These are phyloP conservation scores for Wickerhamomyces bovis DNA, from an alignment of 805 yeast species.

Conservation along the genomic window DNA sequence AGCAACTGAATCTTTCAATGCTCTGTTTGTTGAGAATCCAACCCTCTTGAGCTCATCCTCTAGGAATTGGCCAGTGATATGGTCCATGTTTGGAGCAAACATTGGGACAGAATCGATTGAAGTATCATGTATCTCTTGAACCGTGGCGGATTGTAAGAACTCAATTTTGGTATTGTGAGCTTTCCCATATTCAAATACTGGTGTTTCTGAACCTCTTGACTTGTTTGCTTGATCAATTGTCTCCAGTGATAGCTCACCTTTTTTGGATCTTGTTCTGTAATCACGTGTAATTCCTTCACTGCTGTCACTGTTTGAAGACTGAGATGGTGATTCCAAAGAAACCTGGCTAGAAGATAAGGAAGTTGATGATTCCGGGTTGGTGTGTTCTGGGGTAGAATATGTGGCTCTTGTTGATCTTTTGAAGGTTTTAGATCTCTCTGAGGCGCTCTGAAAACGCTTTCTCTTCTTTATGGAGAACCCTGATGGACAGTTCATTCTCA, in stretches of 20 bases:
- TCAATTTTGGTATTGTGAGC: neutral
- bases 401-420: neutral
- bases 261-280: conserved; percentile 6
- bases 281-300: neutral
- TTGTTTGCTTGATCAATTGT: neutral
- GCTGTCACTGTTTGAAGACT: neutral
- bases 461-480: neutral
- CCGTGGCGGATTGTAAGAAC: conserved; percentile 12
- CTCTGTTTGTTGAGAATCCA: conserved; percentile 7
- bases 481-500: neutral
- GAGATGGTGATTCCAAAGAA: neutral
- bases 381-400: neutral
- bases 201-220: neutral
- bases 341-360: neutral
- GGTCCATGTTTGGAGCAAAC: conserved; percentile 14
- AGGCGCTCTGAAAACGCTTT: neutral
- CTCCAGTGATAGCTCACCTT: neutral
- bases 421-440: neutral
- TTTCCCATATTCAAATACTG: neutral
- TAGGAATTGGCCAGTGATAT: conserved; percentile 6
- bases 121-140: conserved; percentile 19
- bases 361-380: neutral
- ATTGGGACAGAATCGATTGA: conserved; percentile 10
- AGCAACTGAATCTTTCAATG: conserved; percentile 9
- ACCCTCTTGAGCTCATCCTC: conserved; percentile 8